These are phyloP conservation scores for Mycocentrospora acerina DNA, from an alignment of 2,329 filamentous ascomycete genomes.

Conservation along the genomic window DNA sequence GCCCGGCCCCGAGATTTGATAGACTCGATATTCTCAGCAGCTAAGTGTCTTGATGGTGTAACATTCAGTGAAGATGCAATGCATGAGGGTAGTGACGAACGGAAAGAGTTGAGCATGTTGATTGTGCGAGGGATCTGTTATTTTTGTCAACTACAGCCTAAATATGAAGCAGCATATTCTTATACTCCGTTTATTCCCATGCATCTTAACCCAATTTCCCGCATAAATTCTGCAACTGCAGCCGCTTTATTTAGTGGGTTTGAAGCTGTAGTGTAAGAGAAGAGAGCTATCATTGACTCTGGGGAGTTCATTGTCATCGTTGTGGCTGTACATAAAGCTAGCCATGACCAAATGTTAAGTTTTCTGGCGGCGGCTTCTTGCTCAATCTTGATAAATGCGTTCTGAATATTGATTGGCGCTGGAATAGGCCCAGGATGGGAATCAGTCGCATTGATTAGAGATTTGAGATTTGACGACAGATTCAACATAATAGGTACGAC, in stretches of 20 bases:
- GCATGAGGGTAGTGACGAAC: not conserved
- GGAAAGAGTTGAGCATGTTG: too few relatives aligned
- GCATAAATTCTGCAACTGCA: conserved; percentile 66
- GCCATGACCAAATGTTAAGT: conserved; percentile 38
- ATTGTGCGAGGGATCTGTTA: too few relatives aligned
- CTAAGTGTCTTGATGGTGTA: too few relatives aligned
- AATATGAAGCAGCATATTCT: too few relatives aligned
- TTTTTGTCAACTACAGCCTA: too few relatives aligned
- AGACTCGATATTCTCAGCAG: too few relatives aligned
- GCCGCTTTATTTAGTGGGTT: conserved; percentile 35
- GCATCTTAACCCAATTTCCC: conserved; percentile 72
- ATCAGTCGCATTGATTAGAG: conserved; percentile 39
- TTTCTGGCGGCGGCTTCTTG: conserved; percentile 32
- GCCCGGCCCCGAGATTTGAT: too few relatives aligned
- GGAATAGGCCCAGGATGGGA: conserved; percentile 37
- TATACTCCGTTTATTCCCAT: conserved; percentile 71
- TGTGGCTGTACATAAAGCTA: conserved; percentile 60
- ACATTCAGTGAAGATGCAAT: not conserved
- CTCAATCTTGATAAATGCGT: conserved; percentile 34
- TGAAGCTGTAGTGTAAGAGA: too few relatives aligned
- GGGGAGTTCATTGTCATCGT: conserved; percentile 87
- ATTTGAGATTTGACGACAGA: conserved; percentile 36
- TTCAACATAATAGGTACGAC: conserved; percentile 40
- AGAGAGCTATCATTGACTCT: conserved; percentile 67
- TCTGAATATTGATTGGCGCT: conserved; percentile 33